These are phyloP conservation scores for Coniosporium apollinis DNA, from an alignment of 495 filamentous ascomycete genomes.

Conservation along the genomic window DNA sequence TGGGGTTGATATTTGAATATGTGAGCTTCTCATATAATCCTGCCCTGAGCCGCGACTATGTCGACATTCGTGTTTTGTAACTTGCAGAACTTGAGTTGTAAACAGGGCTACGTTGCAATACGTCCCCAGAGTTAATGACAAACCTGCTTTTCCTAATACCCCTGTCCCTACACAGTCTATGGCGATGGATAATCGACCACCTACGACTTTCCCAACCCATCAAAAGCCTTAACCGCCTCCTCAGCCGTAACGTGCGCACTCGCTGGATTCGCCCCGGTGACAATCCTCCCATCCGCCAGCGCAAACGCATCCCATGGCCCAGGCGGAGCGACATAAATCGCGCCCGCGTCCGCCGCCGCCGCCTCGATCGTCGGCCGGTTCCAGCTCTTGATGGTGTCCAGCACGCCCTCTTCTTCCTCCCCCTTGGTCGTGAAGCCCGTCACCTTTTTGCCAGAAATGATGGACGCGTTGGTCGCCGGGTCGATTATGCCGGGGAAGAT, in stretches of 20 bases:
- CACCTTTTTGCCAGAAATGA: slow-evolving; percentile 26
- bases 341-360: slow-evolving; percentile 18
- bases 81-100: too few species aligned
- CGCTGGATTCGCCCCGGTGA: slow-evolving; percentile 22
- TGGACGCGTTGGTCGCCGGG: slow-evolving; percentile 21
- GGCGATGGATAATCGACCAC: too few species aligned
- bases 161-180: too few species aligned
- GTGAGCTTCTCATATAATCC: too few species aligned
- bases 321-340: slow-evolving; percentile 22
- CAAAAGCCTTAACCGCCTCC: neutral
- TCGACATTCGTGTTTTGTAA: too few species aligned
- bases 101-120: too few species aligned
- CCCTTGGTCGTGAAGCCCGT: slow-evolving; percentile 31
- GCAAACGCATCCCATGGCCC: slow-evolving; percentile 33
- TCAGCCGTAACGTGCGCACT: slow-evolving; percentile 9
- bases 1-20: too few species aligned
- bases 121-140: too few species aligned
- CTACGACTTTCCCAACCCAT: neutral
- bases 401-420: slow-evolving; percentile 25
- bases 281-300: slow-evolving; percentile 22
- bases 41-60: too few species aligned
- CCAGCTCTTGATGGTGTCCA: slow-evolving; percentile 22
- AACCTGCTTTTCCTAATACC: too few species aligned
- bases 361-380: slow-evolving; percentile 25
- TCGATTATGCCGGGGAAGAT: slow-evolving; percentile 28